Evolutionary conservation across 1,284 basidiomycete genomes (phyloP), one percentile per base, ranked within the genome.

Genomic region (Mycosarcoma mackinlayi): DNA sequence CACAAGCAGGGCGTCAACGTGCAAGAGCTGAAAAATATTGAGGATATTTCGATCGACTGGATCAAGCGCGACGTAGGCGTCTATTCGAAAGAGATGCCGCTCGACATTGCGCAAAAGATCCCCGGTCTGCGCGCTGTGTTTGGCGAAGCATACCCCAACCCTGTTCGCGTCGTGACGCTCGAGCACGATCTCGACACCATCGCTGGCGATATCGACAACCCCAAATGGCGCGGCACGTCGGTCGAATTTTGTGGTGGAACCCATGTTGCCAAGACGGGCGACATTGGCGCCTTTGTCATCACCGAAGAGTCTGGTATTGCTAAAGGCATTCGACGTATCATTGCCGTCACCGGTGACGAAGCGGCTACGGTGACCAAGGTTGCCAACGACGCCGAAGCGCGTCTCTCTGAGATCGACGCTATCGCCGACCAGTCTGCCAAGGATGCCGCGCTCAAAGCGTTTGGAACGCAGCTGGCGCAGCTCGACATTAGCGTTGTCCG

Each of bases 221-320:
- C 90, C 6, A 92, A 91, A 84, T 99, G 95, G 95, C 86, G 91
- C 41, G 85, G 84, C 24, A 96, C 94, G 8, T 94, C 92, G 83
- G 88, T 96, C 73, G 96, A 98, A 84, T 96, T 98, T 82, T 98
- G 95, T 83, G 95, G 95, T 84, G 95, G 95, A 83, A 98, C 96
- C 0, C 95, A 99, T 83, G 96, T 98, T 53, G 87, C 88, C 25
- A 92, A 91, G 84, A 98, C 95, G 0, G 93, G 94, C 24, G 93
- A 95, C 75, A 98, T 99, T 86, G 93, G 94, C 83, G 89, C 92
- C 80, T 91, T 99, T 81, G 90, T 96, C 50, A 91, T 99, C 70
- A 90, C 88, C 25, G 95, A 98, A 81, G 96, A 98, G 84, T 91
- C 91, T 7, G 94, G 94, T 44, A 98, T 98, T 74, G 96, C 95